These are phyloP conservation scores for Bisporella sp. DNA, from an alignment of 2,329 filamentous ascomycete genomes.

Conservation along the genomic window DNA sequence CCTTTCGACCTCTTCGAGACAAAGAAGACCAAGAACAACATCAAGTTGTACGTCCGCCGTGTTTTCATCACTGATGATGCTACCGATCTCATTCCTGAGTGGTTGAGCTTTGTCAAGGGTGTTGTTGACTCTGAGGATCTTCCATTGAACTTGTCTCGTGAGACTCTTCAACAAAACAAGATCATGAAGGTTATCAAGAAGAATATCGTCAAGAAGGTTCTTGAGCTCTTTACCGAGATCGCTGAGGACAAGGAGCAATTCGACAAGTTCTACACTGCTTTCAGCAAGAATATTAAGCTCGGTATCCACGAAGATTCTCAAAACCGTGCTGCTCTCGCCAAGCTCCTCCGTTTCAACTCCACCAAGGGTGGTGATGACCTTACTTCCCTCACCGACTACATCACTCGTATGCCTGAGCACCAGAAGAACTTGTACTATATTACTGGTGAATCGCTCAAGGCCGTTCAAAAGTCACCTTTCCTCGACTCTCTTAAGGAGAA, in stretches of 20 bases:
- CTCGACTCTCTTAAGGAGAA: constrained; percentile 97
- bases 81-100: constrained; percentile 98
- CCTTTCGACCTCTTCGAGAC: constrained; percentile 99
- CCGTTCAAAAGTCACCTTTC: constrained; percentile 97
- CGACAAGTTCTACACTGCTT: constrained; percentile 99
- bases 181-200: constrained; percentile 99
- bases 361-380: constrained; percentile 97
- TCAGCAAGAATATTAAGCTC: constrained; percentile 99
- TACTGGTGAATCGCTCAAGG: constrained; percentile 98
- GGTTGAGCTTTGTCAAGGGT: constrained; percentile 99
- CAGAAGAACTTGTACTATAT: constrained; percentile 99
- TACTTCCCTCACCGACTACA: constrained; percentile 93
- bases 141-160: constrained; percentile 97
- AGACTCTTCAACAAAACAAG: constrained; percentile 99
- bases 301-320: constrained; percentile 99
- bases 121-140: constrained; percentile 99
- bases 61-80: constrained; percentile 99
- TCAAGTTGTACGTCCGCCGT: constrained; percentile 99
- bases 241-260: constrained; percentile 99
- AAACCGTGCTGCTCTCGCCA: constrained; percentile 88
- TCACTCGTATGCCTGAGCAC: constrained; percentile 99
- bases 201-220: constrained; percentile 99
- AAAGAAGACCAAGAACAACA: constrained; percentile 99
- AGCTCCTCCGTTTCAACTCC: constrained; percentile 97
- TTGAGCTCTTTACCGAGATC: constrained; percentile 99